Conservation (phyloP, 176 grass and related monocot genomes). For the Raddia guianensis region DNA sequence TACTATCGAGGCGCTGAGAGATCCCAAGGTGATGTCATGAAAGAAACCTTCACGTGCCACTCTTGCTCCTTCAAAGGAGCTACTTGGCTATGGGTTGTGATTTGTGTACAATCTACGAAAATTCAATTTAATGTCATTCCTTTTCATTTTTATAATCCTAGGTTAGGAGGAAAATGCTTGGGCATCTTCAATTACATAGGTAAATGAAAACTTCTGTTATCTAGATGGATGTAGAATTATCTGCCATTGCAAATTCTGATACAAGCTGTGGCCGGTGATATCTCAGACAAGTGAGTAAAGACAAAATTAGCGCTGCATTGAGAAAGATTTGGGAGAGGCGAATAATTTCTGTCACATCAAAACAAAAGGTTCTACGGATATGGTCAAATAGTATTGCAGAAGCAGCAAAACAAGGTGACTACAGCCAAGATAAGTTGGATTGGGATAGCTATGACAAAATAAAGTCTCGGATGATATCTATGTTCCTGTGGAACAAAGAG, state of each 20-base stretch:
- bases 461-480: constrained; percentile 45
- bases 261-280: constrained; percentile 11
- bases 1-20: constrained; percentile 67
- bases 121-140: constrained; percentile 10
- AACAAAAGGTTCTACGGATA: constrained; percentile 38
- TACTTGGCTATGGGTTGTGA: constrained; percentile 31
- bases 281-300: constrained; percentile 66
- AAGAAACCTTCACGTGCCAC: constrained; percentile 51
- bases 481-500: constrained; percentile 48
- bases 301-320: constrained; percentile 64
- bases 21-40: constrained; percentile 99
- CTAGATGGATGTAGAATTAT: not conserved
- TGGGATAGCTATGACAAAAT: constrained; percentile 83
- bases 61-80: not conserved
- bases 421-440: constrained; percentile 58
- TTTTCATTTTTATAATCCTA: constrained; percentile 42
- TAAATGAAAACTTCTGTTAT: constrained; percentile 40
- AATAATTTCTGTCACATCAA: constrained; percentile 43
- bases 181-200: constrained; percentile 64
- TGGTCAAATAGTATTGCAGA: constrained; percentile 74
- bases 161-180: constrained; percentile 85
- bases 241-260: constrained; percentile 11
- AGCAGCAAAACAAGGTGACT: constrained; percentile 58
- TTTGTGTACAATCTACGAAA: not conserved
- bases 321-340: constrained; percentile 68